Evolutionary conservation across 1,139 yeast genomes (phyloP), one percentile per base, ranked within the genome.

Genomic region (Sugiyamaella pinicola): DNA sequence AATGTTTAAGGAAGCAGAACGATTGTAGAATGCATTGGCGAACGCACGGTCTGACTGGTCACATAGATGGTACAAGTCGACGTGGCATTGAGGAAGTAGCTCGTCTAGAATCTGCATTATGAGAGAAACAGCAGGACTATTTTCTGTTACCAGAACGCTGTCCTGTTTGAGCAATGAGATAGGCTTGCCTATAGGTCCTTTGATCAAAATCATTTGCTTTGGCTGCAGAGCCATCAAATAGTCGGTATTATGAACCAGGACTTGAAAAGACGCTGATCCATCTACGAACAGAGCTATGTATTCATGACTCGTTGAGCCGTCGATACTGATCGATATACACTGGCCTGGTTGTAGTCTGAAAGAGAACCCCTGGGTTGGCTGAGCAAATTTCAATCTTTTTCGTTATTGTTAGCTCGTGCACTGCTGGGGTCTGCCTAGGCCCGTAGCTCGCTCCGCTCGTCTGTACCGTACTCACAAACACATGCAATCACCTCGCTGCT

Each of bases 361-460:
- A 29, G 3, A 29, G 8, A 9, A n/a, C 22, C n/a, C 15, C 29
- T 28, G 9, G 8, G n/a, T 42, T 6, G 38, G 47, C 6, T 78
- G 61, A 87, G 96, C 95, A 63, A 91, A 80, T 8, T 85, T 88
- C 66, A 91, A 88, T 66, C 91, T 80, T 73, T 86, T 89, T 37
- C 45, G 29, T 9, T 18, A n/a, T 24, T n/a, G 19, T 21, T 24
- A 19, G 38, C n/a, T 17, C 21, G 8, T 4, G 18, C 31, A n/a
- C 7, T 7, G 4, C 17, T 15, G n/a, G n/a, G n/a, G n/a, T n/a
- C n/a, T n/a, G n/a, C n/a, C n/a, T n/a, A n/a, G n/a, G 18, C 34
- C 18, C 31, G 31, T 9, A 3, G 3, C 31, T 26, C n/a, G 9
- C 31, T 7, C 8, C 31, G 9, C 12, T n/a, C 35, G 12, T 29